Conservation (phyloP, 345 rosid species). For the Bruguiera sexangula region DNA sequence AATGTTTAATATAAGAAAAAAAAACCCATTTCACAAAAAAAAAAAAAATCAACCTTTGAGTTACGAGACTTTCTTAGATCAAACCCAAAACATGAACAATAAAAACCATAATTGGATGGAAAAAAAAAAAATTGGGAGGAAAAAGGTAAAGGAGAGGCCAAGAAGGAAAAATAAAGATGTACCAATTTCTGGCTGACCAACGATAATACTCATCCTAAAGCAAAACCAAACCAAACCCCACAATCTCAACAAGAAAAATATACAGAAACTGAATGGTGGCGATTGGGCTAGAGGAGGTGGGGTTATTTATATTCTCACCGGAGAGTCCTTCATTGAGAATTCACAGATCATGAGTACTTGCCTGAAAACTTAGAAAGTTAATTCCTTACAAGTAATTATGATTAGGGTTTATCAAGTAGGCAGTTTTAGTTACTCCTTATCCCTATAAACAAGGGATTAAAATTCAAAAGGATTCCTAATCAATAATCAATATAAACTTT, state of each 20-base stretch:
- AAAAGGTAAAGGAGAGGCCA: neutral
- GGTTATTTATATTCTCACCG: slow-evolving; percentile 43
- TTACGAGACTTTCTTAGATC: neutral
- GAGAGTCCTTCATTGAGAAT: slow-evolving; percentile 54
- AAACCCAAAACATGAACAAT: neutral
- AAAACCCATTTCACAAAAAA: too few species aligned
- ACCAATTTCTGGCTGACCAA: slow-evolving; percentile 47
- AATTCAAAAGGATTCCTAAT: too few species aligned
- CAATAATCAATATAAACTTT: too few species aligned
- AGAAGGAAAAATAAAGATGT: neutral
- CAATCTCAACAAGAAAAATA: neutral
- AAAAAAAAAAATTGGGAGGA: neutral
- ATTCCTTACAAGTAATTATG: neutral
- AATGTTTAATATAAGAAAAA: too few species aligned
- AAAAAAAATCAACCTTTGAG: too few species aligned
- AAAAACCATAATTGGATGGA: neutral
- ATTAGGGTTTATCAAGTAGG: too few species aligned
- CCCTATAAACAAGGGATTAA: too few species aligned
- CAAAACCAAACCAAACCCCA: neutral
- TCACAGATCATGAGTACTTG: slow-evolving; percentile 39
- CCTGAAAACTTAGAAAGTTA: slow-evolving; percentile 26
- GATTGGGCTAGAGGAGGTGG: neutral
- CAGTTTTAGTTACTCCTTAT: too few species aligned
- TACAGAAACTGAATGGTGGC: neutral
- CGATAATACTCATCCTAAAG: slow-evolving; percentile 46